A percentile compares a stretch with the other conserved stretches of the same genome.
Conservation (phyloP, 2,329 filamentous ascomycete genomes). For the Chaetomium globosum region DNA sequence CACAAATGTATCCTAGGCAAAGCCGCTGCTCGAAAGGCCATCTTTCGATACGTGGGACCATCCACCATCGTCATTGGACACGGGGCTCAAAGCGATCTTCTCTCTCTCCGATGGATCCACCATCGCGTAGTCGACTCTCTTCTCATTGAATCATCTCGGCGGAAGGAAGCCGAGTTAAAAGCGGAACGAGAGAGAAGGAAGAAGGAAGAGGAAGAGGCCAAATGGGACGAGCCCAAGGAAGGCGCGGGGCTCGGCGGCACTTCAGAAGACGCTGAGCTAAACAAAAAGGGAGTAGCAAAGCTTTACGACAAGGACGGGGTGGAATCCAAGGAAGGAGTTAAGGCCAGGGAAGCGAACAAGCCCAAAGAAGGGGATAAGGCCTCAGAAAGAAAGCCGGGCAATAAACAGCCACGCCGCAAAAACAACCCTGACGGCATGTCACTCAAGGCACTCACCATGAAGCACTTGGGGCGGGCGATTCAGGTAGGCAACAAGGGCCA, state of each 20-base stretch:
- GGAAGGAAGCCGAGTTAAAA: constrained; percentile 30
- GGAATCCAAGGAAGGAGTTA: neutral
- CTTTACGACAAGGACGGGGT: too few relatives aligned
- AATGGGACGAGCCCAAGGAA: neutral
- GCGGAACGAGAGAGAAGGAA: constrained; percentile 12
- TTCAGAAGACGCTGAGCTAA: too few relatives aligned
- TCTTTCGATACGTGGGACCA: constrained; percentile 50
- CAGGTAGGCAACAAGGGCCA: constrained; percentile 23
- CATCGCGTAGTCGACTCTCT: constrained; percentile 50
- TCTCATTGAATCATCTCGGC: constrained; percentile 39
- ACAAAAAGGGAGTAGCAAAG: too few relatives aligned
- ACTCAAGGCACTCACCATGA: constrained; percentile 26
- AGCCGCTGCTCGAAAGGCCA: constrained; percentile 45
- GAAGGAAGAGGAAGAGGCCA: neutral
- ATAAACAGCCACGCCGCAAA: constrained; percentile 1
- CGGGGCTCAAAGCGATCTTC: constrained; percentile 48
- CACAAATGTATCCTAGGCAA: constrained; percentile 47
- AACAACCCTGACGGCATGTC: constrained; percentile 20
- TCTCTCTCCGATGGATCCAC: constrained; percentile 54
- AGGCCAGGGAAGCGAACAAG: neutral
- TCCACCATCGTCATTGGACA: constrained; percentile 55
- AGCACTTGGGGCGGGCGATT: constrained; percentile 24
- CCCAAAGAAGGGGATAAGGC: neutral
- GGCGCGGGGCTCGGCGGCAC: too few relatives aligned
- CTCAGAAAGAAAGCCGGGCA: neutral